Conservation (phyloP, 768 basidiomycete genomes). For the Udeniomyces megalosporus region DNA sequence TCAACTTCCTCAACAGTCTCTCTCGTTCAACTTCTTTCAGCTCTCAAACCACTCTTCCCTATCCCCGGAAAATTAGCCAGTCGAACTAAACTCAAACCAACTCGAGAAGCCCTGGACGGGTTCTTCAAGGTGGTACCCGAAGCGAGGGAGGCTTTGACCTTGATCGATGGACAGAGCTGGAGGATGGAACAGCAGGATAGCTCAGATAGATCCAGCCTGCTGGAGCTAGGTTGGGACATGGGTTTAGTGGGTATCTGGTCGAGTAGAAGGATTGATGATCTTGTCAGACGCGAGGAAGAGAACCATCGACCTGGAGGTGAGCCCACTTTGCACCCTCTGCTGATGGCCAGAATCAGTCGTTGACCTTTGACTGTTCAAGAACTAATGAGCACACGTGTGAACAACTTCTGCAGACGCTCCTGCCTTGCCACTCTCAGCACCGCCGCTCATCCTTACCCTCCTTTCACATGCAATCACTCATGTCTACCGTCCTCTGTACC, state of each 20-base stretch:
- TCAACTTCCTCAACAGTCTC: too few relatives aligned
- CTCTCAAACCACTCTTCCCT: too few relatives aligned
- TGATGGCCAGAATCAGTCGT: not conserved
- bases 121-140: too few relatives aligned
- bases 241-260: conserved; percentile 5
- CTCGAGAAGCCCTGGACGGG: too few relatives aligned
- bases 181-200: too few relatives aligned
- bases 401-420: not conserved
- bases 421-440: not conserved
- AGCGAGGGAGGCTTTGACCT: too few relatives aligned
- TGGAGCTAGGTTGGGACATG: not conserved
- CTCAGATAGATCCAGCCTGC: not conserved
- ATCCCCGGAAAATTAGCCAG: too few relatives aligned
- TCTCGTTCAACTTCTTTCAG: too few relatives aligned
- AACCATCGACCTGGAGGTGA: not conserved
- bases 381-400: not conserved
- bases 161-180: too few relatives aligned
- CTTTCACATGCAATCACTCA: conserved; percentile 9
- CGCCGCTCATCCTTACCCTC: conserved; percentile 4
- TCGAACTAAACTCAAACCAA: too few relatives aligned
- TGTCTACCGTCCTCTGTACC: conserved; percentile 4
- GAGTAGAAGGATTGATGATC: not conserved
- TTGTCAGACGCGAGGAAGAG: not conserved
- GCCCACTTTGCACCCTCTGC: not conserved
- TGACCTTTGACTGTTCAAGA: not conserved